Evolutionary conservation across 441 rosid genomes (phyloP), one percentile per base, ranked within the genome.

Genomic region (Bocquillonia castaneifolia): DNA sequence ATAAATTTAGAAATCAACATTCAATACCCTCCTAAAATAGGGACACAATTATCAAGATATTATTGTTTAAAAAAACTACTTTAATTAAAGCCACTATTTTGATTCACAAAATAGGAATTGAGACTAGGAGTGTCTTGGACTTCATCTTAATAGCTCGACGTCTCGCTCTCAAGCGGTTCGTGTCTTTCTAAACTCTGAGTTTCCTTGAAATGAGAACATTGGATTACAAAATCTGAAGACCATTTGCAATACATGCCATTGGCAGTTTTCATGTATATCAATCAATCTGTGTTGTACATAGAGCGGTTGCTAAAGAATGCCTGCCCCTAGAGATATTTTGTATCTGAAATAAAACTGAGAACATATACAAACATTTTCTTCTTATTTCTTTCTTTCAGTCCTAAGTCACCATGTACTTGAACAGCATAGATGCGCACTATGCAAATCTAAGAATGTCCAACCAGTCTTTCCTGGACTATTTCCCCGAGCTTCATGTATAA

Each of bases 401-500:
- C 66, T 64, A 14, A 42, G 66, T 52, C 57, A 62, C 59, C 70
- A 59, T 47, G 58, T 15, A 23, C 39, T 36, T 13, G 18, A 55
- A 39, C 17, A 20, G 36, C 3, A 62, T 12, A 45, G 58, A 48
- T 47, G 36, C 6, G 10, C 31, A 3, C 34, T 20, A 18, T 1
- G 54, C 58, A 40, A n/a, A 74, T 58, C 78, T 78, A 82, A 32
- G 71, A 64, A n/a, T 40, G 59, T 36, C 79, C 77, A 5, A 70
- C 22, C 69, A 77, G 65, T 63, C 82, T 83, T 73, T 77, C 89
- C 57, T 80, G 86, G 51, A 92, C 71, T 73, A 90, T 75, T 71
- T 88, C 83, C 59, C 87, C 89, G 14, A 90, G 90, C 80, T 83
- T 89, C 68, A 59, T 32, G 59, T 83, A 78, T 45, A 92, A 77